These are phyloP conservation scores for Candida verbasci DNA, from an alignment of 805 yeast species.

Conservation along the genomic window DNA sequence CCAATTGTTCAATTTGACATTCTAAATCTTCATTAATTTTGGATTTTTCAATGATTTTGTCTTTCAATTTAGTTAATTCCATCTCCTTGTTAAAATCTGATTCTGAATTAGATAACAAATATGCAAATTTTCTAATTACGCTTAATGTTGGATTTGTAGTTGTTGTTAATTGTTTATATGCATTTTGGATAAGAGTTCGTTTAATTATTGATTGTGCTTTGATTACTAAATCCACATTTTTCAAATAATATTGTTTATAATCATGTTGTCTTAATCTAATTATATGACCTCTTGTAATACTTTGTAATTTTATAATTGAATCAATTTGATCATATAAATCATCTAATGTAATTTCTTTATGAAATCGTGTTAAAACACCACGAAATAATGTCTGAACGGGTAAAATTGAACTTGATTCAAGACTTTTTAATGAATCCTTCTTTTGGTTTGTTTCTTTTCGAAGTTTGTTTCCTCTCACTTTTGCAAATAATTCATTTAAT, in stretches of 20 bases:
- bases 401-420: constrained; percentile 23
- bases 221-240: constrained; percentile 56
- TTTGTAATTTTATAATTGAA: constrained; percentile 47
- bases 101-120: constrained; percentile 67
- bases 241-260: constrained; percentile 44
- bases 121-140: constrained; percentile 73
- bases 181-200: constrained; percentile 61
- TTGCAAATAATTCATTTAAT: constrained; percentile 38
- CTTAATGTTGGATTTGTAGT: constrained; percentile 73
- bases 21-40: constrained; percentile 68
- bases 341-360: constrained; percentile 49
- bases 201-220: constrained; percentile 72
- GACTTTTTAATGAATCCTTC: constrained; percentile 13
- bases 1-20: constrained; percentile 67
- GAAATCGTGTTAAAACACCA: constrained; percentile 60
- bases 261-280: constrained; percentile 33
- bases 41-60: constrained; percentile 66
- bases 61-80: constrained; percentile 61
- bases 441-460: constrained; percentile 22
- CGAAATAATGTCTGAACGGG: constrained; percentile 56
- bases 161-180: constrained; percentile 67
- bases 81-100: constrained; percentile 73
- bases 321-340: constrained; percentile 44
- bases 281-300: constrained; percentile 45
- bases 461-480: constrained; percentile 39